phyloP scores from a whole-genome alignment of 768 basidiomycete species.

The Lyophyllum semitale region DNA sequence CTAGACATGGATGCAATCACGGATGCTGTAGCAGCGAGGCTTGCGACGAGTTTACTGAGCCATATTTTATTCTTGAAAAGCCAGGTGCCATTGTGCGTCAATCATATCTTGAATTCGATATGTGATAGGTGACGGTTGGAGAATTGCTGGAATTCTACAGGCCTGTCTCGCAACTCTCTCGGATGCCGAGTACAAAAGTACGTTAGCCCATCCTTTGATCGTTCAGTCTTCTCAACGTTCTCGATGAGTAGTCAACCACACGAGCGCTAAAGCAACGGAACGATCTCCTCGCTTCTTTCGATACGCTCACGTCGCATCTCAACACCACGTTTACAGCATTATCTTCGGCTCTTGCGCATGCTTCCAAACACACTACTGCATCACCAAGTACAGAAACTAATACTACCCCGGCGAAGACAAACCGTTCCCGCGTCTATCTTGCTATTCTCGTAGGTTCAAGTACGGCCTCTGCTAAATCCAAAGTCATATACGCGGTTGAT shows the following conservation, averaged over 20 bases:
- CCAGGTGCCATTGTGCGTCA: slow-evolving; percentile 75
- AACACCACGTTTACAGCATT: slow-evolving; percentile 74
- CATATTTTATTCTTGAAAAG: slow-evolving; percentile 79
- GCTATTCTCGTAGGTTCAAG: slow-evolving; percentile 70
- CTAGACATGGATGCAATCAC: slow-evolving; percentile 56
- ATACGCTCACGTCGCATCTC: slow-evolving; percentile 73
- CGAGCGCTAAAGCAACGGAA: slow-evolving; percentile 58
- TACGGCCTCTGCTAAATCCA: slow-evolving; percentile 58
- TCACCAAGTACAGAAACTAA: not conserved
- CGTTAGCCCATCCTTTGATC: slow-evolving; percentile 12
- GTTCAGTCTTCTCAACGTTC: not conserved
- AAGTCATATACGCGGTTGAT: slow-evolving; percentile 64
- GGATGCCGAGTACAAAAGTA: slow-evolving; percentile 52
- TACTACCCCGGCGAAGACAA: not conserved
- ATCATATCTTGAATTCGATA: not conserved
- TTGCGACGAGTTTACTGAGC: slow-evolving; percentile 63
- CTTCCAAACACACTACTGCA: not conserved
- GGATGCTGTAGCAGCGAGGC: slow-evolving; percentile 60
- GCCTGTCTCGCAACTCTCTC: slow-evolving; percentile 64
- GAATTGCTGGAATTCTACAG: slow-evolving; percentile 30
- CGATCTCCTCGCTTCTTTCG: slow-evolving; percentile 66
- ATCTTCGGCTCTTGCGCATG: slow-evolving; percentile 62
- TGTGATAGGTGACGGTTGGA: not conserved
- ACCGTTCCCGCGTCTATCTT: slow-evolving; percentile 47
- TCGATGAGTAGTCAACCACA: slow-evolving; percentile 35